Conservation (phyloP, 345 rosid genomes). For the Salix arbutifolia region DNA sequence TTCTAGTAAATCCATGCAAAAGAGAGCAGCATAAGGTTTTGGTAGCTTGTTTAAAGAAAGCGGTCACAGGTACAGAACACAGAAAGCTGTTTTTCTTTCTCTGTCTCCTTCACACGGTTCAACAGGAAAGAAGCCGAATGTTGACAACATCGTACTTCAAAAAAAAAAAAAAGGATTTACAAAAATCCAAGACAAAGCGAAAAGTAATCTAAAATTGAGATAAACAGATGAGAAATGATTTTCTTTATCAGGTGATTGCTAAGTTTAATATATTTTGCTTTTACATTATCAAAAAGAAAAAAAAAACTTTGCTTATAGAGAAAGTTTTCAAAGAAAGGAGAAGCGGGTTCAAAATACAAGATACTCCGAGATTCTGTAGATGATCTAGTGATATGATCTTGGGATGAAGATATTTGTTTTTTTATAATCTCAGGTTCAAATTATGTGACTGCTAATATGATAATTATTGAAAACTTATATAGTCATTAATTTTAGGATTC, state of each 20-base stretch:
- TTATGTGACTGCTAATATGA: too few species aligned
- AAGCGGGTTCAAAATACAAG: not conserved
- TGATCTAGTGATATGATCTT: too few species aligned
- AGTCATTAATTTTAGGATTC: fast-evolving
- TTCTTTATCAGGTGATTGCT: not conserved
- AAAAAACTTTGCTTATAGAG: not conserved
- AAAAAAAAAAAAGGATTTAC: too few species aligned
- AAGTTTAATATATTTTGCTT: too few species aligned
- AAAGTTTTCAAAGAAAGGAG: not conserved
- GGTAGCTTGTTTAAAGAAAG: not conserved
- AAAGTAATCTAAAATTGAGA: not conserved
- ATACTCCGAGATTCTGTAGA: too few species aligned
- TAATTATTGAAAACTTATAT: fast-evolving
- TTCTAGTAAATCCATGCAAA: constrained; percentile 20
- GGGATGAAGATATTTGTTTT: too few species aligned
- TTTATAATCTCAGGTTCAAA: too few species aligned
- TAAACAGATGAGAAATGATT: not conserved
- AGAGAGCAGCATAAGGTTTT: not conserved
- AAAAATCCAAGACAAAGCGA: not conserved
- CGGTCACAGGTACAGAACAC: constrained; percentile 15
- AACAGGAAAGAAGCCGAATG: constrained; percentile 19
- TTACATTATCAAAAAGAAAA: too few species aligned
- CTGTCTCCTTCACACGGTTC: constrained; percentile 7
- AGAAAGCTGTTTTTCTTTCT: not conserved
- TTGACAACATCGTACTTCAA: constrained; percentile 8